Evolutionary conservation across 306 rosid species (phyloP).

Genomic region (Hippophae gyantsensis): DNA sequence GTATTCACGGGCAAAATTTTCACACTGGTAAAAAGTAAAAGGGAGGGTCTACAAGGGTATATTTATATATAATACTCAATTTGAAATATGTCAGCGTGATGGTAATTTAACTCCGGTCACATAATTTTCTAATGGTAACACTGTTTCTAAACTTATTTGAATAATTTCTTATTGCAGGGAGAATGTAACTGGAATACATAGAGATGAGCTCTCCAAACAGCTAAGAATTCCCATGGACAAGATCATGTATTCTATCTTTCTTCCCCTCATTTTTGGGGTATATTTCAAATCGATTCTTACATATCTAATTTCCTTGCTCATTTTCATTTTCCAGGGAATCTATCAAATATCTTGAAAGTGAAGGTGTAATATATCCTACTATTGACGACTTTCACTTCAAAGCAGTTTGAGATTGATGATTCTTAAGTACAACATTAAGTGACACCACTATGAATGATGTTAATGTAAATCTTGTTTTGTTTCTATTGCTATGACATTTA

Average conservation of each 20-base stretch:
- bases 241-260: conserved; percentile 45
- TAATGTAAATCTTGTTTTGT: background rate
- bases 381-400: conserved; percentile 85
- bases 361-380: conserved; percentile 78
- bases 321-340: conserved; percentile 47
- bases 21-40: too few species aligned
- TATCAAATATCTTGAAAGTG: conserved; percentile 64
- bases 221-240: conserved; percentile 71
- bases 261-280: background rate
- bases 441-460: background rate
- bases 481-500: background rate
- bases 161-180: conserved; percentile 35
- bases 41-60: too few species aligned
- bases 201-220: conserved; percentile 54
- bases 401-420: conserved; percentile 36
- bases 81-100: too few species aligned
- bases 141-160: background rate
- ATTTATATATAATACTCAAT: too few species aligned
- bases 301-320: background rate
- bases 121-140: background rate
- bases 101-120: background rate
- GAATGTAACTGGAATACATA: conserved; percentile 64
- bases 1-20: too few species aligned
- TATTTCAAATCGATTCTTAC: background rate
- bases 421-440: background rate